Evolutionary conservation across 2,329 filamentous ascomycete genomes (phyloP).

Genomic region (Hirsutella minnesotensis): DNA sequence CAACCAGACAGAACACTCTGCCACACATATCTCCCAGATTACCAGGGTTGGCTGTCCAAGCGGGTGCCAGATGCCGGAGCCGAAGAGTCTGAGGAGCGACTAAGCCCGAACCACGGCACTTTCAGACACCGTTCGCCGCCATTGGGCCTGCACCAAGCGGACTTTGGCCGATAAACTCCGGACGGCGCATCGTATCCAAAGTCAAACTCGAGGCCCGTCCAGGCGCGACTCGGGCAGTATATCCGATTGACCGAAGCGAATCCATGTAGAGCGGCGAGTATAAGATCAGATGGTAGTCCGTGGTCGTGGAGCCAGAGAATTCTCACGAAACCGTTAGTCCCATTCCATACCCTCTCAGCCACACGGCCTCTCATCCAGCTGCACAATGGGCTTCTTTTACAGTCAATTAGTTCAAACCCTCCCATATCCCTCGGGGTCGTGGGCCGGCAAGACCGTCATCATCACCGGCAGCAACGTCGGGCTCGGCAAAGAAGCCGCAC

Average conservation of each 20-base stretch:
- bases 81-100: too few species aligned
- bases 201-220: not conserved
- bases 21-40: too few species aligned
- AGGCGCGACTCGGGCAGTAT: not conserved
- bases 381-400: slow-evolving; percentile 1
- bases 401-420: slow-evolving; percentile 2
- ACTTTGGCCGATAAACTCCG: not conserved
- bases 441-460: slow-evolving; percentile 19
- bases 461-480: slow-evolving; percentile 26
- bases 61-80: too few species aligned
- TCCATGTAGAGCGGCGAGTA: too few species aligned
- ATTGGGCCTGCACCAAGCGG: not conserved
- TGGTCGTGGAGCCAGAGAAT: too few species aligned
- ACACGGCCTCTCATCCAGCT: not conserved
- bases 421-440: slow-evolving; percentile 13
- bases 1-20: too few species aligned
- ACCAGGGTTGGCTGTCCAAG: too few species aligned
- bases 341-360: not conserved
- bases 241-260: not conserved
- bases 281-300: too few species aligned
- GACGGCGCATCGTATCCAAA: not conserved
- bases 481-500: slow-evolving; percentile 23
- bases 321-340: too few species aligned
- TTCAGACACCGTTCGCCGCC: too few species aligned
- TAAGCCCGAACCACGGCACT: too few species aligned